Evolutionary conservation across 805 yeast genomes (phyloP).

Genomic region (Pichia eremophila): DNA sequence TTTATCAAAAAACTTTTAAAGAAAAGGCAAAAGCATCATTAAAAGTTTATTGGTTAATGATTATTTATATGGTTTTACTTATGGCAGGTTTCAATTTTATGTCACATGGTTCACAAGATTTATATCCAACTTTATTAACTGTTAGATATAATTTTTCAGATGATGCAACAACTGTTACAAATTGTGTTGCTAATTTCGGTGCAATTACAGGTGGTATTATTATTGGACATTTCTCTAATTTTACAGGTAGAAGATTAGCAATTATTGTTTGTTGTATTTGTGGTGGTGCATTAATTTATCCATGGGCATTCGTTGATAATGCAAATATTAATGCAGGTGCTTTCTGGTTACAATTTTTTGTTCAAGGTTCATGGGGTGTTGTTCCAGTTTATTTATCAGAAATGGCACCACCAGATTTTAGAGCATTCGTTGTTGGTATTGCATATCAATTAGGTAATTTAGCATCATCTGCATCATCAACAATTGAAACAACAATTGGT

Average conservation of each 20-base stretch:
- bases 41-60: slow-evolving; percentile 47
- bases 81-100: slow-evolving; percentile 58
- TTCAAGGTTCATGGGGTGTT: slow-evolving; percentile 66
- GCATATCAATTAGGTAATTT: slow-evolving; percentile 63
- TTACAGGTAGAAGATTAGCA: slow-evolving; percentile 46
- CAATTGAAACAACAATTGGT: slow-evolving; percentile 60
- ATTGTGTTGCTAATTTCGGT: slow-evolving; percentile 49
- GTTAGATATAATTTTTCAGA: slow-evolving; percentile 34
- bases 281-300: slow-evolving; percentile 56
- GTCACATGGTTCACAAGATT: slow-evolving; percentile 58
- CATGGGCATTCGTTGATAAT: slow-evolving; percentile 44
- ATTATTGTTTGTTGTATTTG: slow-evolving; percentile 41
- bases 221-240: slow-evolving; percentile 46
- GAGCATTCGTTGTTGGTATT: slow-evolving; percentile 54
- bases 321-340: slow-evolving; percentile 49
- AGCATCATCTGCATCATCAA: slow-evolving; percentile 56
- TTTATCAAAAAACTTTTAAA: slow-evolving; percentile 25
- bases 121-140: slow-evolving; percentile 46
- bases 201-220: slow-evolving; percentile 48
- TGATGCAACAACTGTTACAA: slow-evolving; percentile 44
- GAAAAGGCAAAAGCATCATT: slow-evolving; percentile 29
- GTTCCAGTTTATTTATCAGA: slow-evolving; percentile 54
- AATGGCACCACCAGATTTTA: slow-evolving; percentile 52
- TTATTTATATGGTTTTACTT: slow-evolving; percentile 45
- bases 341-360: slow-evolving; percentile 52